Evolutionary conservation across 805 yeast genomes (phyloP), one percentile per base, ranked within the genome.

Genomic region (Lipomyces japonicus): DNA sequence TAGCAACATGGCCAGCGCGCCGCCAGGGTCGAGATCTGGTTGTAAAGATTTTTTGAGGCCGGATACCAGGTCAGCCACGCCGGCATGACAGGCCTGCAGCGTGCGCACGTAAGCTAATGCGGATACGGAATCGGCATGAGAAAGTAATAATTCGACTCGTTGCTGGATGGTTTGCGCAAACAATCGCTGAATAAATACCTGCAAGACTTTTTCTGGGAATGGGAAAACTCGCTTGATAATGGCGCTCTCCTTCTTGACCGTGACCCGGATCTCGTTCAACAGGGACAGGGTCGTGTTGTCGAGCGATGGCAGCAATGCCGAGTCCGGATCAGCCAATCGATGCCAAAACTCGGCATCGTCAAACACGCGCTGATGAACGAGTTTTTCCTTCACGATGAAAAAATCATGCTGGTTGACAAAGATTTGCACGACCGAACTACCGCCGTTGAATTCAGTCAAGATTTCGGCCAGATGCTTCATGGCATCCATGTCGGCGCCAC

Each of bases 401-500:
- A 83, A 76, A 42, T 81, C 84, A 63, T 86, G 87, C 63, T 86
- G 88, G 63, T 80, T 81, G 37, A 90, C 85, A 68, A 86, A 91
- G 42, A 83, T 80, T 63, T 83, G 87, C 6, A 87, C 84, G 6
- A 90, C 91, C 51, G 84, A 81, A 9, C 78, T 75, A 10, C 96
- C 96, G 18, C 88, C 91, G 63, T 91, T 90, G 71, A 82, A 91
- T 53, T 81, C 86, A 46, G 81, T 77, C 43, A 90, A 72, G 16
- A 89, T 78, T 44, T 79, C 79, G 0, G 96, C 87, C 23, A 68
- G 46, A 14, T 52, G 48, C 44, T 48, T 35, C 84, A 93, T 81
- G 46, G 78, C 78, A n/a, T 73, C 71, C 59, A 80, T 77, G 59
- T 87, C 83, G 53, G 80, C 81, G 23, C 77, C 78, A 50, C 80